Conservation (phyloP, 306 rosid species). For the Inga oerstediana region DNA sequence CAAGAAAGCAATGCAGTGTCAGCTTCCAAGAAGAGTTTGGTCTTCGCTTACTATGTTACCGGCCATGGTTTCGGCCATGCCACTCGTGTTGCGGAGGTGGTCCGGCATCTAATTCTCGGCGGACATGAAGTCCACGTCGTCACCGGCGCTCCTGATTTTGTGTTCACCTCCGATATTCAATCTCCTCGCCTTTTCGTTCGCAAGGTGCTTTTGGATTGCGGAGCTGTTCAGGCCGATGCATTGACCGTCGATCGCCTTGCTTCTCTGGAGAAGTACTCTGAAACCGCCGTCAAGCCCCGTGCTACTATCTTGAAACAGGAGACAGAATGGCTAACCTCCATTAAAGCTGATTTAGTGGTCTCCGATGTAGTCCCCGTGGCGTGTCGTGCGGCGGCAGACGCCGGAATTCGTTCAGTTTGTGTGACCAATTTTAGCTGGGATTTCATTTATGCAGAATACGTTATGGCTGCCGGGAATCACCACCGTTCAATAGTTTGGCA, state of each 20-base stretch:
- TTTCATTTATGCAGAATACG: constrained; percentile 96
- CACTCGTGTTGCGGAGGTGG: constrained; percentile 93
- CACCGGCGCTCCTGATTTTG: constrained; percentile 92
- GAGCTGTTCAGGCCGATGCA: constrained; percentile 98
- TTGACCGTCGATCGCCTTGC: constrained; percentile 97
- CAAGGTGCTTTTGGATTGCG: constrained; percentile 91
- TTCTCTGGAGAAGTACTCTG: constrained; percentile 90
- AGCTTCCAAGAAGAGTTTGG: constrained; percentile 66
- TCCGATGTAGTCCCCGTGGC: constrained; percentile 98
- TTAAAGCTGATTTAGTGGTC: constrained; percentile 93
- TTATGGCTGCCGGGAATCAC: constrained; percentile 93
- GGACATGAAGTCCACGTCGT: constrained; percentile 96
- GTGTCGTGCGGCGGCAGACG: constrained; percentile 96
- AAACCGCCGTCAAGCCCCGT: constrained; percentile 94
- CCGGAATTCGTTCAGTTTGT: constrained; percentile 96
- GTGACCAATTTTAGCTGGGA: constrained; percentile 99
- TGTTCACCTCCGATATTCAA: constrained; percentile 77
- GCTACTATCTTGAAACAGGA: constrained; percentile 67
- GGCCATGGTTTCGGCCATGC: constrained; percentile 98
- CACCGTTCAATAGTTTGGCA: constrained; percentile 97
- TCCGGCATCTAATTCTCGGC: constrained; percentile 71
- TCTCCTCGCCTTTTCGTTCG: constrained; percentile 88
- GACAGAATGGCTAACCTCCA: constrained; percentile 82
- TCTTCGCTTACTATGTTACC: constrained; percentile 89
- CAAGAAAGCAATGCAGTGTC: constrained; percentile 68